Base-by-base conservation (phyloP, 257 asterid species). In the Solanum appendiculatum region DNA sequence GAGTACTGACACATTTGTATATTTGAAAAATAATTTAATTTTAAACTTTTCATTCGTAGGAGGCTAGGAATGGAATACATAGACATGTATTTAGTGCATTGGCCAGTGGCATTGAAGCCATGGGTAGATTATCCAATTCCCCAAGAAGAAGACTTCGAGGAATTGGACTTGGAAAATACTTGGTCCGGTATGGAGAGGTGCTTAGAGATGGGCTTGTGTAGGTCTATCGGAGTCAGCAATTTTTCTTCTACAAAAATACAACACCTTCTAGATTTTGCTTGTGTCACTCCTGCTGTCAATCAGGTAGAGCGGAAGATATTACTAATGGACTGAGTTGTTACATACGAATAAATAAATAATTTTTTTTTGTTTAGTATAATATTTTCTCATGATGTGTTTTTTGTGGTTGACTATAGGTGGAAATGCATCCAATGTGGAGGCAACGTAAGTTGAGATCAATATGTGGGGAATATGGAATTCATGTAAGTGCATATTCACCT, bases 371-470 rank as follows among this genome's bases (percentile, higher is more conserved):
- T 5, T 80, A n/a, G n/a, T n/a, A 15, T 6, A 81, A 5, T 16
- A 80, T 40, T 81, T 81, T 42, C 68, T 29, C 0, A 66, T 66
- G 37, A 29, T 66, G 37, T 66, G 74, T 8, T 80, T 11, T 40
- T 14, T 27, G 3, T 21, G 60, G 2, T 20, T 46, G 1, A 25
- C 88, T 58, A 60, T 60, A 95, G 98, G 99, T 95, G 77, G 98
- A 96, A 89, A 95, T 96, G 99, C 98, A 95, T 87, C 98, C 97
- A 5, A 93, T 94, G 94, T 96, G 99, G 99, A 93, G 94, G 92
- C 99, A 96, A 56, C 87, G 86, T 44, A 94, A 91, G 91, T 85
- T 96, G 4, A 89, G 96, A 86, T 91, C 90, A 15, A 86, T 86
- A 37, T 95, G 98, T 86, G 42, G 88, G 82, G 94, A 92, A 7